A percentile compares a stretch with the other conserved stretches of the same genome.
These are phyloP conservation scores for Meyerozyma elateridarum DNA, from an alignment of 1,139 yeast species.

Conservation along the genomic window DNA sequence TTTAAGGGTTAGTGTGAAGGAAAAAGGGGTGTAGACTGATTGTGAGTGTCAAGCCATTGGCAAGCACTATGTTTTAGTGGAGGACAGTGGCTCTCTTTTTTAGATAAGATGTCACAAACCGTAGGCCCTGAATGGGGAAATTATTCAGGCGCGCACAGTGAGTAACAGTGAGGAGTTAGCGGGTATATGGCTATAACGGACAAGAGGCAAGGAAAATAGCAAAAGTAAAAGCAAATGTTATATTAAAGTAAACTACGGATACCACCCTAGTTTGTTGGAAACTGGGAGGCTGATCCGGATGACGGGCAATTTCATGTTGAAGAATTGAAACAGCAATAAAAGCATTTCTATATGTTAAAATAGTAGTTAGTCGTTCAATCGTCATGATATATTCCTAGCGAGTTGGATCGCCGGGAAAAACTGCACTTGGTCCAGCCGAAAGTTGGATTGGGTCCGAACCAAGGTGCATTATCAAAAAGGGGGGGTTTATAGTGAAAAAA, in stretches of 20 bases:
- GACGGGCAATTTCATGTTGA: conserved; percentile 9
- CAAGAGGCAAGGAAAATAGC: conserved; percentile 3
- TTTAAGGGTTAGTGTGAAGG: no score
- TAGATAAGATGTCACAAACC: no score
- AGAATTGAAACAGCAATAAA: conserved; percentile 14
- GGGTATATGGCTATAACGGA: conserved; percentile 22
- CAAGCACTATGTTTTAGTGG: no score
- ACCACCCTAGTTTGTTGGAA: conserved; percentile 7
- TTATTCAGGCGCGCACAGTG: no score
- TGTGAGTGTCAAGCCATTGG: no score
- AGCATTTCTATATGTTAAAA: conserved; percentile 4
- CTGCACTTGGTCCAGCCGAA: conserved; percentile 4
- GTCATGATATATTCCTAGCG: conserved; percentile 4
- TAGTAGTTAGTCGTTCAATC: conserved; percentile 3
- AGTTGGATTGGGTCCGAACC: conserved; percentile 1
- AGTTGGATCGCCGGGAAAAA: conserved; percentile 3
- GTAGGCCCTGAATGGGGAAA: no score
- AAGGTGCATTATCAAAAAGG: background rate
- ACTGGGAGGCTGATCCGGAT: background rate
- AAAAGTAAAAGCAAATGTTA: no score
- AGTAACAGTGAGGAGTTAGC: conserved; percentile 27
- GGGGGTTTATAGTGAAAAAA: no score
- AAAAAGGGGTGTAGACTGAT: no score
- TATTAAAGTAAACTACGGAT: background rate
- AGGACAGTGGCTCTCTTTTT: no score